These are phyloP conservation scores for Trichoderma atrobrunneum DNA, from an alignment of 2,329 filamentous ascomycete species.

Conservation along the genomic window DNA sequence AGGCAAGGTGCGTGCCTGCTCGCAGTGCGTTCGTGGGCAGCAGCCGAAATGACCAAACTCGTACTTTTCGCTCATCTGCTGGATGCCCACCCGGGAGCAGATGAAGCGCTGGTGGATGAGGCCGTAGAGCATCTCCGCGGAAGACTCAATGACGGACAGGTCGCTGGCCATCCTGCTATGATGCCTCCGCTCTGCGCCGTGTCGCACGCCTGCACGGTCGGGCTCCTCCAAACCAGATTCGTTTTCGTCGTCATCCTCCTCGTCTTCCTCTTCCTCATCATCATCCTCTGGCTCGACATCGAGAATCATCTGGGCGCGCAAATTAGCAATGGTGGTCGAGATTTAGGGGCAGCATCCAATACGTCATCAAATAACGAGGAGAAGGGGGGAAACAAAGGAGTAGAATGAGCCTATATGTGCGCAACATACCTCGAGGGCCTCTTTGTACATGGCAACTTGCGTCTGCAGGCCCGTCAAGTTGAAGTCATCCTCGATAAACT, in stretches of 20 bases:
- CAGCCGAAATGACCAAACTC: slow-evolving; percentile 93
- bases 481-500: slow-evolving; percentile 99
- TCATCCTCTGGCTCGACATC: slow-evolving; percentile 97
- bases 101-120: slow-evolving; percentile 99
- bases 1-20: slow-evolving; percentile 83
- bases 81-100: slow-evolving; percentile 91
- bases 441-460: slow-evolving; percentile 98
- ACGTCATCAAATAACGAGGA: neutral
- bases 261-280: slow-evolving; percentile 80
- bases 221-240: slow-evolving; percentile 52
- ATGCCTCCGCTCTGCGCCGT: slow-evolving; percentile 67
- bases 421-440: slow-evolving; percentile 72
- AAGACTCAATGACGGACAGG: slow-evolving; percentile 91
- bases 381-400: neutral
- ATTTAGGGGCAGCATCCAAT: neutral
- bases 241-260: slow-evolving; percentile 71
- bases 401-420: neutral
- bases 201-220: slow-evolving; percentile 53
- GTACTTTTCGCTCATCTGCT: slow-evolving; percentile 99
- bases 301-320: slow-evolving; percentile 72
- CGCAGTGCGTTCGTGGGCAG: slow-evolving; percentile 92
- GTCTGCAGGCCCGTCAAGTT: slow-evolving; percentile 93
- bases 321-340: neutral
- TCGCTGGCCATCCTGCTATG: slow-evolving; percentile 85
- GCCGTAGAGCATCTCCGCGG: slow-evolving; percentile 96